A percentile compares a stretch with the other conserved stretches of the same genome.
phyloP scores from a whole-genome alignment of 805 yeast genomes.

The Candida coleopterorum region DNA sequence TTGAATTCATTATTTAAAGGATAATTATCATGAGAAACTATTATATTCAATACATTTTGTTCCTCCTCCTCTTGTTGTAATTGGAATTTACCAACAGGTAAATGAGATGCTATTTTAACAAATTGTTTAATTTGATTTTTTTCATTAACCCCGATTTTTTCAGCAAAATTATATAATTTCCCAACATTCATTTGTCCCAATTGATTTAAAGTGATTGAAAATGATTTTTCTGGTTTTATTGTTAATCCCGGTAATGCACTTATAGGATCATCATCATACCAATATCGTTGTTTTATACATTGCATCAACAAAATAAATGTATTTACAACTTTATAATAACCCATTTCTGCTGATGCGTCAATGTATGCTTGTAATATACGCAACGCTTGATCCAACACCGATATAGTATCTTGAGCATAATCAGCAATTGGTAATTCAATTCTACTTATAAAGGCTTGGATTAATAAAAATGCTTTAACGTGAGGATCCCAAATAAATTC shows the following conservation, averaged over 20 bases:
- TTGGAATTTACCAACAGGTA: constrained; percentile 57
- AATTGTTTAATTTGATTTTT: constrained; percentile 46
- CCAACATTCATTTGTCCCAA: constrained; percentile 40
- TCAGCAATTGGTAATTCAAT: constrained; percentile 89
- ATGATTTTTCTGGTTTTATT: neutral
- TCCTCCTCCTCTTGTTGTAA: constrained; percentile 31
- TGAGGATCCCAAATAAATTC: constrained; percentile 84
- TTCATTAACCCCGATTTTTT: constrained; percentile 32
- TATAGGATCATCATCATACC: constrained; percentile 78
- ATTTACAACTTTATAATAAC: constrained; percentile 59
- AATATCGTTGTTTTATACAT: constrained; percentile 80
- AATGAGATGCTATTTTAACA: constrained; percentile 43
- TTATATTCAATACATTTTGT: constrained; percentile 34
- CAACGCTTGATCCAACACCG: constrained; percentile 89
- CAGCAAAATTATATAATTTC: constrained; percentile 30
- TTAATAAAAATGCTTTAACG: constrained; percentile 65
- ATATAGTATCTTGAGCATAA: constrained; percentile 87
- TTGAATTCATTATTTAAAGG: constrained; percentile 56
- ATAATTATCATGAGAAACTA: constrained; percentile 49
- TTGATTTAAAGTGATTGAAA: constrained; percentile 27
- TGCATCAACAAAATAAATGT: constrained; percentile 69
- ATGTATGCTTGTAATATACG: constrained; percentile 91
- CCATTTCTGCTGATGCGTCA: constrained; percentile 84
- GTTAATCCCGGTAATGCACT: constrained; percentile 51
- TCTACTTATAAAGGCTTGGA: constrained; percentile 69